A percentile compares a stretch with the other conserved stretches of the same genome.
phyloP scores from a whole-genome alignment of 345 rosid genomes.

The Psidium guajava region DNA sequence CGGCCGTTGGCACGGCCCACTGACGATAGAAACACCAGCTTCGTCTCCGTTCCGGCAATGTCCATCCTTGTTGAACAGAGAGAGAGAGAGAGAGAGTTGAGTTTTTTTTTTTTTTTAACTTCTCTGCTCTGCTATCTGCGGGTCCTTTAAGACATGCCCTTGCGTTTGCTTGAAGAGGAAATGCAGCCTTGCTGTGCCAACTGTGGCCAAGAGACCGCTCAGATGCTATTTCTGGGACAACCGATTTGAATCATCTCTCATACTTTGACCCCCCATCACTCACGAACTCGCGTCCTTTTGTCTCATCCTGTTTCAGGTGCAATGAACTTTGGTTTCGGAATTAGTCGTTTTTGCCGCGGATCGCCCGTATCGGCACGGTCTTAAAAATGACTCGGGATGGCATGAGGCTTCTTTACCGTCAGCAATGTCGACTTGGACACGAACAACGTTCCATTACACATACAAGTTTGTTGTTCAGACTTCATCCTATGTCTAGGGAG shows the following conservation, averaged over 20 bases:
- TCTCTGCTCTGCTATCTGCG: not conserved
- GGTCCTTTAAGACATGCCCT: not conserved
- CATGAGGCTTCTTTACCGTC: no score
- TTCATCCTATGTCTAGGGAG: not conserved
- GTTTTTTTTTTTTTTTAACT: not conserved
- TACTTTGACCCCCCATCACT: not conserved
- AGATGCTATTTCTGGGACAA: not conserved
- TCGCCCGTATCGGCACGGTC: not conserved
- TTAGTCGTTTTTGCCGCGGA: not conserved
- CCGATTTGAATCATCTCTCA: not conserved
- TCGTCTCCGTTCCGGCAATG: not conserved
- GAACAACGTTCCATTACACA: not conserved
- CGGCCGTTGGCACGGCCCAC: not conserved
- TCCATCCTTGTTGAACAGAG: not conserved
- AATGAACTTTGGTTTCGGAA: not conserved
- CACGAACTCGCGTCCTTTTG: not conserved
- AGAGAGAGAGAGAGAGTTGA: not conserved
- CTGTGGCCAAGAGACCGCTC: not conserved
- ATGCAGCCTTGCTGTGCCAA: not conserved
- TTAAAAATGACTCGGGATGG: not conserved
- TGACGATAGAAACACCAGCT: not conserved
- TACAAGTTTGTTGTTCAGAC: not conserved
- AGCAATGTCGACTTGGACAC: not conserved
- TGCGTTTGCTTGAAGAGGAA: not conserved
- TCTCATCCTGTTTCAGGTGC: not conserved